These are phyloP conservation scores for Lasiosphaeriaceae sp. DNA, from an alignment of 495 filamentous ascomycete species.

Conservation along the genomic window DNA sequence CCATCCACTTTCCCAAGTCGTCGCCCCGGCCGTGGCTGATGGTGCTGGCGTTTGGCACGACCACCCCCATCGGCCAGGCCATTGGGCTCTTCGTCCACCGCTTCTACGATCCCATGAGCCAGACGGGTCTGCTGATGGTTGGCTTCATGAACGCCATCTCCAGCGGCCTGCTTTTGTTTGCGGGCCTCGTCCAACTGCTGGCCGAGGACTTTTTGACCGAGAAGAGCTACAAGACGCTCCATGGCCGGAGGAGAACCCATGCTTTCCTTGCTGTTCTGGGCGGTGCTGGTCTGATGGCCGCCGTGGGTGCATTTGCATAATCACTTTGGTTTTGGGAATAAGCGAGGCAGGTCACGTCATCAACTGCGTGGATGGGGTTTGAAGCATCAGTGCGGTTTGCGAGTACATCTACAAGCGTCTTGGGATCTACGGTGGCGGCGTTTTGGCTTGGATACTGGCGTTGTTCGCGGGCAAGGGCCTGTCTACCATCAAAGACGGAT, in stretches of 20 bases:
- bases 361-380: too few relatives aligned
- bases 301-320: slow-evolving; percentile 86
- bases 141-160: slow-evolving; percentile 91
- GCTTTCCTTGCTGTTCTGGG: slow-evolving; percentile 74
- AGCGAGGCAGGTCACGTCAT: too few relatives aligned
- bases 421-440: too few relatives aligned
- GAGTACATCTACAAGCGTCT: too few relatives aligned
- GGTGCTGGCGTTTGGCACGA: slow-evolving; percentile 86
- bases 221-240: slow-evolving; percentile 72
- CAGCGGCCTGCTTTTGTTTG: slow-evolving; percentile 82
- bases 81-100: slow-evolving; percentile 79
- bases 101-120: slow-evolving; percentile 77
- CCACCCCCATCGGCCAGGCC: slow-evolving; percentile 87
- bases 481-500: too few relatives aligned
- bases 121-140: slow-evolving; percentile 82
- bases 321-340: too few relatives aligned
- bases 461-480: too few relatives aligned
- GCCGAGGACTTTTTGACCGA: slow-evolving; percentile 93
- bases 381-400: too few relatives aligned
- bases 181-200: slow-evolving; percentile 84
- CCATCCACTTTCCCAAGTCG: slow-evolving; percentile 54
- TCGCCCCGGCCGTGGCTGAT: slow-evolving; percentile 81
- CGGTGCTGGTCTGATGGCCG: slow-evolving; percentile 77
- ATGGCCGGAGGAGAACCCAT: slow-evolving; percentile 64
- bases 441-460: too few relatives aligned